phyloP scores from a whole-genome alignment of 139 green algal species.

The Haematococcus lacustris region DNA sequence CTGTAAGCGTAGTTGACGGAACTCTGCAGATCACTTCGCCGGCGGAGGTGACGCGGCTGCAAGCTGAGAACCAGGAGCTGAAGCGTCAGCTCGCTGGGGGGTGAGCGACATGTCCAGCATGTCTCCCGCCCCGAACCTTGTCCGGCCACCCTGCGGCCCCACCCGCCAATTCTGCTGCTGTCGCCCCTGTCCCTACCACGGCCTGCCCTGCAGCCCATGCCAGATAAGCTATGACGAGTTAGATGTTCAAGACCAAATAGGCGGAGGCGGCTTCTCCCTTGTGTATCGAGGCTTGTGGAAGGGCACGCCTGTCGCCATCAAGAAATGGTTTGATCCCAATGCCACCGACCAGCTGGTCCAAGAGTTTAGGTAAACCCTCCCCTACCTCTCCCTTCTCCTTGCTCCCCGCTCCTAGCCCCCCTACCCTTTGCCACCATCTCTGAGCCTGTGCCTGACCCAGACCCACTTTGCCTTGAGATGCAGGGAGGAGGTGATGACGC shows the following conservation, averaged over 20 bases:
- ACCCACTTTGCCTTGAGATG: no score
- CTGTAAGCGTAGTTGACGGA: no score
- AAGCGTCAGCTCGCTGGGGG: slow-evolving; percentile 24
- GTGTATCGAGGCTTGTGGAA: slow-evolving; percentile 53
- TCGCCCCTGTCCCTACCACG: not conserved
- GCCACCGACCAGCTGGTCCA: slow-evolving; percentile 36
- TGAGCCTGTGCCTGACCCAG: not conserved
- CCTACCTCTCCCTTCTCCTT: not conserved
- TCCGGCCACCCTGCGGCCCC: not conserved
- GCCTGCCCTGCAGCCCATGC: slow-evolving; percentile 12
- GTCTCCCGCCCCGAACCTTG: not conserved
- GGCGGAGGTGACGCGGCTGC: slow-evolving; percentile 21
- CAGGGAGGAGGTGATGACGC: slow-evolving; percentile 54
- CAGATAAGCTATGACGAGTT: slow-evolving; percentile 52
- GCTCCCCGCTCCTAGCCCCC: no score
- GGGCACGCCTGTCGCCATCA: slow-evolving; percentile 60
- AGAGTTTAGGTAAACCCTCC: slow-evolving; percentile 63
- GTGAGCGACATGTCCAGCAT: slow-evolving; percentile 1
- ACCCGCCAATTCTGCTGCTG: not conserved
- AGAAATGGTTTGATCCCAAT: slow-evolving; percentile 65
- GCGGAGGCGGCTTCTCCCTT: slow-evolving; percentile 52
- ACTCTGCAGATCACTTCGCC: slow-evolving; percentile 5
- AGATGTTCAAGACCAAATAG: slow-evolving; percentile 50
- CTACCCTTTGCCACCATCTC: not conserved
- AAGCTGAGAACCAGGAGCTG: slow-evolving; percentile 35